Percentiles rank a stretch among this genome's conserved stretches.
Conservation (phyloP, 371 early-diverging fungal species). For the Mucor irregularis region DNA sequence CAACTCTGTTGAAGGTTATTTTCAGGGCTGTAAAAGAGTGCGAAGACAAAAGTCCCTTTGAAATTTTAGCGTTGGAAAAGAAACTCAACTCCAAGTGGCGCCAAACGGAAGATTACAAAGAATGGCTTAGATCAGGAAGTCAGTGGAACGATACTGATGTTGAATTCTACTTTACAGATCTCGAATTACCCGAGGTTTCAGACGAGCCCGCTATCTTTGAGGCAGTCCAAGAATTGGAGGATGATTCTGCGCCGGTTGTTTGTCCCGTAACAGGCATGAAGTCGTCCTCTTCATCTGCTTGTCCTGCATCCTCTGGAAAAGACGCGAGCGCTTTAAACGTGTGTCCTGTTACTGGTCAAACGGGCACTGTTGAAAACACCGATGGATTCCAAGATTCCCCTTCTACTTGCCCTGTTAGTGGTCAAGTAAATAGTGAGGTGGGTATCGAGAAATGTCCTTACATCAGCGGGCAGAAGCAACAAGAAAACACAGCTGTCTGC, state of each 20-base stretch:
- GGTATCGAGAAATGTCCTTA: background rate
- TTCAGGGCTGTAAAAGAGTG: slow-evolving; percentile 27
- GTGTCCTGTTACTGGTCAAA: slow-evolving; percentile 35
- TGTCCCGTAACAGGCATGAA: slow-evolving; percentile 34
- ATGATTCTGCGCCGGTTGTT: slow-evolving; percentile 3
- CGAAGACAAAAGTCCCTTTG: slow-evolving; percentile 1
- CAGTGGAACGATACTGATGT: slow-evolving; percentile 13
- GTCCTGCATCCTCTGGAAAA: slow-evolving; percentile 6
- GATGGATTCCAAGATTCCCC: too few species aligned
- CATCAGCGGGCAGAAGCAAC: background rate
- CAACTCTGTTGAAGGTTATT: slow-evolving; percentile 30
- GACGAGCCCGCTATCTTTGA: slow-evolving; percentile 19
- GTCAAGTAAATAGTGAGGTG: background rate
- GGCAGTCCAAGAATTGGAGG: slow-evolving; percentile 15
- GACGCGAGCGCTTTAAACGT: slow-evolving; percentile 1
- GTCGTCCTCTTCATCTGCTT: slow-evolving; percentile 3
- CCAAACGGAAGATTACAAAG: slow-evolving; percentile 32
- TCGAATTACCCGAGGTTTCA: background rate
- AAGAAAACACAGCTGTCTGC: background rate
- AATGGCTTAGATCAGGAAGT: slow-evolving; percentile 17
- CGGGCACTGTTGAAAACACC: background rate
- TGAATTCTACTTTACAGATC: slow-evolving; percentile 15
- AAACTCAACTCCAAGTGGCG: slow-evolving; percentile 41
- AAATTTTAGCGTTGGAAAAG: slow-evolving; percentile 31
- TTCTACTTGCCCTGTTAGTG: background rate